These are phyloP conservation scores for Setaria italica DNA, from an alignment of 202 grass and related monocot genomes.

Conservation along the genomic window DNA sequence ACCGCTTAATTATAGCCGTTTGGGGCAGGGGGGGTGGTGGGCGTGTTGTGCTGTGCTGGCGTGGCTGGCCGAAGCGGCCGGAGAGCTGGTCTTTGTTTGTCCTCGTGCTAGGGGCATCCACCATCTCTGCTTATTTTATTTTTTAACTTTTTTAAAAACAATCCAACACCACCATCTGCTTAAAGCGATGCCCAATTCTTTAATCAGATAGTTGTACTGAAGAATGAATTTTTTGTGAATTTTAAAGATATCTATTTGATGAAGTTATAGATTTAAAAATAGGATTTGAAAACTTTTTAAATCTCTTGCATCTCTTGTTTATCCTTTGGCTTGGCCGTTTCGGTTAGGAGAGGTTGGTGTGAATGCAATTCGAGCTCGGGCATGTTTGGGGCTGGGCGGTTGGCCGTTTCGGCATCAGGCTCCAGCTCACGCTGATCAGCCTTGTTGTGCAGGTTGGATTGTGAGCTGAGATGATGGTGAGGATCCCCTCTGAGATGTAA, in stretches of 20 bases:
- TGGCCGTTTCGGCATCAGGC: constrained; percentile 10
- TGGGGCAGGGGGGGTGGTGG: constrained; percentile 3
- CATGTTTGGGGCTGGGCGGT: neutral
- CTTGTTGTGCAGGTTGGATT: constrained; percentile 24
- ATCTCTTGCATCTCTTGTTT: neutral
- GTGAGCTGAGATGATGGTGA: constrained; percentile 3
- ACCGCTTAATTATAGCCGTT: constrained; percentile 71
- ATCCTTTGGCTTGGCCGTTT: neutral
- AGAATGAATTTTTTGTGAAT: neutral
- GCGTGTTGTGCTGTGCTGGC: neutral
- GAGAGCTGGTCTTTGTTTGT: constrained; percentile 46
- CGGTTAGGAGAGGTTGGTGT: constrained; percentile 11
- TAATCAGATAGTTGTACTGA: neutral
- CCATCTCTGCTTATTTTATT: neutral
- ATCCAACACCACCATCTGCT: too few relatives aligned
- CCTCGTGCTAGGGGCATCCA: constrained; percentile 25
- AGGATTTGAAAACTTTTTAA: neutral
- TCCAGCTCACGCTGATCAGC: constrained; percentile 13
- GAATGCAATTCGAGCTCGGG: neutral
- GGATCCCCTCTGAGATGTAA: constrained; percentile 29
- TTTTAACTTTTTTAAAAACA: too few relatives aligned
- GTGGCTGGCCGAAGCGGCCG: neutral
- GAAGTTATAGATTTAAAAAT: neutral
- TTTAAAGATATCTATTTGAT: neutral
- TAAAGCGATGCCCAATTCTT: neutral